phyloP scores from a whole-genome alignment of 805 yeast species.

The Dipodascopsis tothii region DNA sequence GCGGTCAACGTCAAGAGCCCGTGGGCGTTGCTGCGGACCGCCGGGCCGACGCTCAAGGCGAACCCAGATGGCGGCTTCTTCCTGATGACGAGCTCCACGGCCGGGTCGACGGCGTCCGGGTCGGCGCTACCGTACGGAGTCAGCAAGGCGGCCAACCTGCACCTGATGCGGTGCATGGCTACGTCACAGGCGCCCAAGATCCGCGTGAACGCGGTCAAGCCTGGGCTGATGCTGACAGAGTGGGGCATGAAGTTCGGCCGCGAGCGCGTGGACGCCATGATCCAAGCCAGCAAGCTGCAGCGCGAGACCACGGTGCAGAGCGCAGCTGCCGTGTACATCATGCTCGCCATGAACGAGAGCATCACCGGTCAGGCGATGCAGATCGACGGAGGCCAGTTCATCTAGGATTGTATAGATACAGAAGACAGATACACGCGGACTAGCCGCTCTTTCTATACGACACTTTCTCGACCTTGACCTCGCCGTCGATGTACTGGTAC shows the following conservation, averaged over 20 bases:
- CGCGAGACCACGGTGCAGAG: constrained; percentile 20
- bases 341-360: constrained; percentile 25
- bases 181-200: constrained; percentile 20
- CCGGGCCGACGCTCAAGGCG: constrained; percentile 5
- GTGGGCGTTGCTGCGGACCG: constrained; percentile 13
- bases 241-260: constrained; percentile 29
- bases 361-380: constrained; percentile 30
- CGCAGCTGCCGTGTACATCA: constrained; percentile 25
- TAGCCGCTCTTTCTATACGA: constrained; percentile 46
- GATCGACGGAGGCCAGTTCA: constrained; percentile 39
- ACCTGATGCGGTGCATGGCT: constrained; percentile 28
- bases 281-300: constrained; percentile 9
- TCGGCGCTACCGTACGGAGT: constrained; percentile 36
- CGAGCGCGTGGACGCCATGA: constrained; percentile 19
- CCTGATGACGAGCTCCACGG: constrained; percentile 14
- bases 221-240: constrained; percentile 25
- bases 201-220: constrained; percentile 23
- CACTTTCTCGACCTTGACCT: constrained; percentile 85
- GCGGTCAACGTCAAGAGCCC: constrained; percentile 22
- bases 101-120: constrained; percentile 21
- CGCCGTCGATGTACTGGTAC: constrained; percentile 71
- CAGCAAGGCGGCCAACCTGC: constrained; percentile 31
- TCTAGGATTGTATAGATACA: background rate
- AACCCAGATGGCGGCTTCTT: constrained; percentile 18
- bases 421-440: background rate